A percentile compares a stretch with the other conserved stretches of the same genome.
phyloP scores from a whole-genome alignment of 768 basidiomycete species.

The Xerocomus brunneocitrinus region DNA sequence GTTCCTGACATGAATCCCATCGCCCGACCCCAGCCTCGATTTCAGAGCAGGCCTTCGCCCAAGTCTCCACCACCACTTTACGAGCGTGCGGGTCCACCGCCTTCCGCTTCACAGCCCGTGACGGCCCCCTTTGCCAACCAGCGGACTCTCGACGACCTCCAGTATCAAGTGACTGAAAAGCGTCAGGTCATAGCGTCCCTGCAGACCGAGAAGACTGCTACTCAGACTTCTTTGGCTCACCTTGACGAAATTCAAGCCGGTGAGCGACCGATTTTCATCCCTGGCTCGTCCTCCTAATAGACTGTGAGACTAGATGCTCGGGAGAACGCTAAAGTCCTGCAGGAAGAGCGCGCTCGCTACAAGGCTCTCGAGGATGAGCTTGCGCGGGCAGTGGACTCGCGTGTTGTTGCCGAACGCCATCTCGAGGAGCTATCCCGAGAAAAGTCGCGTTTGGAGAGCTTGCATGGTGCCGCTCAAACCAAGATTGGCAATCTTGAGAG shows the following conservation, averaged over 20 bases:
- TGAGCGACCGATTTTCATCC: conserved; percentile 10
- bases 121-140: background rate
- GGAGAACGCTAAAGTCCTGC: conserved; percentile 11
- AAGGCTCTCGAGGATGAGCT: conserved; percentile 22
- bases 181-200: conserved; percentile 16
- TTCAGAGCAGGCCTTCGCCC: conserved; percentile 12
- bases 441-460: conserved; percentile 21
- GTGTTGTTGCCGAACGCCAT: conserved; percentile 6
- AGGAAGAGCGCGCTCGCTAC: conserved; percentile 17
- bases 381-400: conserved; percentile 11
- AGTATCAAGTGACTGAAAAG: conserved; percentile 16
- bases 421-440: conserved; percentile 20
- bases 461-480: conserved; percentile 6
- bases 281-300: background rate
- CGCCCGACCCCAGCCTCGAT: conserved; percentile 25
- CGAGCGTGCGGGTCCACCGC: conserved; percentile 8
- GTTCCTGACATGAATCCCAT: conserved; percentile 26
- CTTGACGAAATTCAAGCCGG: conserved; percentile 32
- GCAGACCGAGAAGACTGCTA: conserved; percentile 24
- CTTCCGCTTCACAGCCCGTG: background rate
- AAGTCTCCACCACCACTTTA: conserved; percentile 14
- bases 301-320: conserved; percentile 12
- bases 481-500: conserved; percentile 17
- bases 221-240: conserved; percentile 24
- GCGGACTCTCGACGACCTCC: conserved; percentile 11